Base-by-base conservation (phyloP, 768 basidiomycete species). In the Tulasnella sp. region DNA sequence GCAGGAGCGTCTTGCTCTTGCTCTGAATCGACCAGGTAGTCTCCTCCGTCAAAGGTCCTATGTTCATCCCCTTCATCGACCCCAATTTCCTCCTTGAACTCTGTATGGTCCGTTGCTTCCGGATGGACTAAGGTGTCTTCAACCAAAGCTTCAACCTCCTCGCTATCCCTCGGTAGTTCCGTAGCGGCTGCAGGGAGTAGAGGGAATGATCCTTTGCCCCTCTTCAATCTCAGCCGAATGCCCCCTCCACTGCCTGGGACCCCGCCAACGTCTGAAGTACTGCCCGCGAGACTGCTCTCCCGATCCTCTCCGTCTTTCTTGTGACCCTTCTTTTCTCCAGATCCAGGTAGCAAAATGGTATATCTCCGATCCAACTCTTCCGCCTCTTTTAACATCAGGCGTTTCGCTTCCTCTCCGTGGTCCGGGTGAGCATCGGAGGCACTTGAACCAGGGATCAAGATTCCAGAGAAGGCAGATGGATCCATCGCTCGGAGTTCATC, bases 401-500 rank as follows among this genome's bases (percentile, higher is more conserved):
- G 85, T 49, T 93, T 87, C 77, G 91, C 85, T 81, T 93, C 91
- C 82, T 93, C 92, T 25, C 58, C 58, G 29, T 64, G 58, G 31
- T 64, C 58, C 22, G 82, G 81, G 71, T 86, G 82, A 14, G 83
- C 80, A 0, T 80, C 78, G 25, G 83, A 79, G 36, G 81, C 80
- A 22, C 83, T 86, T n/a, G 77, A 42, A 25, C 40, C 29, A 8
- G 58, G 58, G 2, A 64, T 64, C 2, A 37, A 37, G 8, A 74
- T 11, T 8, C 17, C 37, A 45, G 73, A 67, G 64, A 79, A 77
- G 11, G 77, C 67, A 15, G 31, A 31, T 29, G 72, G 31, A 36
- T 78, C 92, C 89, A 96, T 91, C 36, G 85, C 86, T 75, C 86
- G 87, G 75, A 96, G 86, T 80, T 95, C 91, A 72, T 96, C 93